Percentiles rank a stretch among this genome's conserved stretches.
Evolutionary conservation across 2,329 filamentous ascomycete genomes (phyloP).

Genomic region (Teratosphaeria pseudoeucalypti): DNA sequence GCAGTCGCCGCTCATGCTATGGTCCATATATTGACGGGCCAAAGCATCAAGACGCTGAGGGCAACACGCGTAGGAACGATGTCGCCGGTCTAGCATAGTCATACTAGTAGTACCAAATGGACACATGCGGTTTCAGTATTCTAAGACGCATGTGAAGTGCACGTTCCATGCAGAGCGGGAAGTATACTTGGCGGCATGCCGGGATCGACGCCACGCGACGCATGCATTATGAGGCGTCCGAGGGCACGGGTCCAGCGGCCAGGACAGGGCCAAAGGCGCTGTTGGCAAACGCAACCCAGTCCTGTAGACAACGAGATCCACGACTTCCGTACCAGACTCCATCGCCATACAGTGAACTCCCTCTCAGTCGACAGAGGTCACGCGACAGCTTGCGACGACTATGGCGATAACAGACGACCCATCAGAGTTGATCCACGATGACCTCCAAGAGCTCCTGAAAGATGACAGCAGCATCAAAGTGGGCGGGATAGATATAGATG

Average conservation of each 20-base stretch:
- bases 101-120: no score
- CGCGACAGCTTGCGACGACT: conserved; percentile 3
- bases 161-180: background rate
- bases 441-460: conserved; percentile 56
- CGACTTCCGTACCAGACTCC: background rate
- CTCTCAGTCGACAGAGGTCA: background rate
- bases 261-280: background rate
- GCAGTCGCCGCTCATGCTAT: background rate
- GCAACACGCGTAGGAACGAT: background rate
- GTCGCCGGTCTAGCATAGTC: no score
- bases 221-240: background rate
- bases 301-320: background rate
- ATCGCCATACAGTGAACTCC: background rate
- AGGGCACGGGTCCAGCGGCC: background rate
- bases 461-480: conserved; percentile 75
- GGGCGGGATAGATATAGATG: conserved; percentile 78
- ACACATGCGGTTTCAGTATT: no score
- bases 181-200: background rate
- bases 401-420: conserved; percentile 27
- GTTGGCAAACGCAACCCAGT: background rate
- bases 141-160: no score
- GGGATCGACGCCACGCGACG: background rate
- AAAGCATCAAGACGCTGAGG: background rate
- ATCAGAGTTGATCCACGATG: conserved; percentile 47
- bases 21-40: no score